phyloP scores from a whole-genome alignment of 139 green algal genomes.

The Coelastrella sp. region DNA sequence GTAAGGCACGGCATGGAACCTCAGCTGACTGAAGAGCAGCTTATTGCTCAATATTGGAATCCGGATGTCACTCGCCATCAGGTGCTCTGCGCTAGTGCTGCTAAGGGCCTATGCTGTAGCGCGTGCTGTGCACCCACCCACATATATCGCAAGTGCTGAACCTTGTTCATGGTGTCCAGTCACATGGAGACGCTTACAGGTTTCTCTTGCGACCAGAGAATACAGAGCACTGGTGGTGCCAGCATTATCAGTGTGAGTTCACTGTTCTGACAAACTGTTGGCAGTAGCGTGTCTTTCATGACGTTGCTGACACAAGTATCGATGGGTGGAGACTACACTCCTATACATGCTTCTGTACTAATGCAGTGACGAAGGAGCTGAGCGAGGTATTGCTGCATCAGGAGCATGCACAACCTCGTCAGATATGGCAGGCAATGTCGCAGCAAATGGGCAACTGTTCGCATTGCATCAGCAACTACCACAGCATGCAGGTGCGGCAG shows the following conservation, averaged over 20 bases:
- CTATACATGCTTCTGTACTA: background rate
- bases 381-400: conserved; percentile 30
- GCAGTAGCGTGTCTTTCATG: too few relatives aligned
- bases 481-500: background rate
- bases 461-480: conserved; percentile 15
- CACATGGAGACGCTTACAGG: background rate
- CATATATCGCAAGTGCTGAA: background rate
- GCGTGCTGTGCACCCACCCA: too few relatives aligned
- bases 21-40: background rate
- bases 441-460: background rate
- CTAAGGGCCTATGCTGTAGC: background rate
- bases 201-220: conserved; percentile 3
- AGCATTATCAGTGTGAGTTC: conserved; percentile 33
- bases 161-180: background rate
- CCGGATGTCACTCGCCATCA: background rate
- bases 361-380: conserved; percentile 23
- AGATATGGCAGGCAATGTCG: conserved; percentile 20
- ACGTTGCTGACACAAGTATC: background rate
- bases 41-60: background rate
- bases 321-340: too few relatives aligned
- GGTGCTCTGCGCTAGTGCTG: background rate
- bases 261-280: too few relatives aligned
- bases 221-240: conserved; percentile 27
- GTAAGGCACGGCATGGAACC: background rate
- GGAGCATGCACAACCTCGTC: background rate